A percentile compares a stretch with the other conserved stretches of the same genome.
These are phyloP conservation scores for Leptographium radiaticola DNA, from an alignment of 2,329 filamentous ascomycete genomes.

Conservation along the genomic window DNA sequence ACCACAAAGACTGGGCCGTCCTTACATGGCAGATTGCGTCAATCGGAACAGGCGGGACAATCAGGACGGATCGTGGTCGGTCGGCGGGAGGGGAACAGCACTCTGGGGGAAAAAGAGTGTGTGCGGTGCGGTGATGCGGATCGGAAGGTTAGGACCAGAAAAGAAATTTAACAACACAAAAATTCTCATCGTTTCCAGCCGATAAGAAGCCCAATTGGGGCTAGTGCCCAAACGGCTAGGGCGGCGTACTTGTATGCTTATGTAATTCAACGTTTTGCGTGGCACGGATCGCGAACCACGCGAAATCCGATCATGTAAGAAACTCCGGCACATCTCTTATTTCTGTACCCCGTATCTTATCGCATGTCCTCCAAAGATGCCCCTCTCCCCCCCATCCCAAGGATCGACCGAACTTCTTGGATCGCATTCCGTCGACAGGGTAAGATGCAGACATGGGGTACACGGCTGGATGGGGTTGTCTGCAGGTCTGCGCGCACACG, in stretches of 20 bases:
- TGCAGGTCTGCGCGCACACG: background rate
- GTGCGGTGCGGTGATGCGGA: background rate
- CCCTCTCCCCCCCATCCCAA: no score
- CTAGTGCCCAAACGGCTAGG: background rate
- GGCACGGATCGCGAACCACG: no score
- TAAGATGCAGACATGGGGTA: background rate
- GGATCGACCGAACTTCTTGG: no score
- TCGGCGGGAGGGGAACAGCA: no score
- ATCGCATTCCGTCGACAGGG: no score
- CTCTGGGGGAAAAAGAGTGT: background rate
- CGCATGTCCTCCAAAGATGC: no score
- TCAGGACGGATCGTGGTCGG: no score
- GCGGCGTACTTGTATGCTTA: background rate
- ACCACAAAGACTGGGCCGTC: background rate
- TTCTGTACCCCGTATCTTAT: no score
- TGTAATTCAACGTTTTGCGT: no score
- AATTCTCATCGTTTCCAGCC: background rate
- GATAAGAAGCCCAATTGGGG: background rate
- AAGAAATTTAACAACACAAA: background rate
- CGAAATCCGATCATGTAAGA: no score
- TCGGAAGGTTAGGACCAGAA: background rate
- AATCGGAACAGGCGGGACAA: background rate
- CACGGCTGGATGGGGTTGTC: no score
- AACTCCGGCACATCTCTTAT: no score
- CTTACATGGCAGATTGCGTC: slow-evolving; percentile 1